Conservation (phyloP, 805 yeast species). For the Tetrapisispora taiwanensis region DNA sequence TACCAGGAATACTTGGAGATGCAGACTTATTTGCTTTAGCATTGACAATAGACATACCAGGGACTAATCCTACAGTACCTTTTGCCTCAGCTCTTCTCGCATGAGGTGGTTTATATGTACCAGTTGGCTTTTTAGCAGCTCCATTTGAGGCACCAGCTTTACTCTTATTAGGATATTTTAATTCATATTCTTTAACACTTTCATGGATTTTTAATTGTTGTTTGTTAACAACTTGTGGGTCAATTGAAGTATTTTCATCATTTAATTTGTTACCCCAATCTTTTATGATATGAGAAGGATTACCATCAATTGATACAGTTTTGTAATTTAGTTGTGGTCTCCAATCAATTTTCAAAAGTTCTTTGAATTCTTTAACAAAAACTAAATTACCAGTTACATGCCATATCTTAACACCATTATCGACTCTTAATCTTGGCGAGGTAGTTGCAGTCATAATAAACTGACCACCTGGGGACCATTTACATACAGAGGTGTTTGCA, state of each 20-base stretch:
- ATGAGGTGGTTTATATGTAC: constrained; percentile 96
- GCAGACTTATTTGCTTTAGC: constrained; percentile 22
- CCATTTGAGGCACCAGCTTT: constrained; percentile 9
- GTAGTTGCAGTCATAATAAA: constrained; percentile 92
- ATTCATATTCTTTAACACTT: constrained; percentile 50
- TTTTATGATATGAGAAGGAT: constrained; percentile 25
- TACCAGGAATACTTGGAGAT: constrained; percentile 34
- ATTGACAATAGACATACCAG: constrained; percentile 34
- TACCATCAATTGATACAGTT: neutral
- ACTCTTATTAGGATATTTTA: constrained; percentile 29
- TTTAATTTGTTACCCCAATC: constrained; percentile 9
- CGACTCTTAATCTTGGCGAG: constrained; percentile 92
- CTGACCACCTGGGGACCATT: constrained; percentile 97
- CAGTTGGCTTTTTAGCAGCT: constrained; percentile 50
- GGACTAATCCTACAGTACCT: constrained; percentile 31
- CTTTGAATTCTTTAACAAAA: constrained; percentile 69
- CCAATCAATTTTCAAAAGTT: constrained; percentile 78
- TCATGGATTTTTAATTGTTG: constrained; percentile 59
- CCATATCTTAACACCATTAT: constrained; percentile 91
- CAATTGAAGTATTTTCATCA: constrained; percentile 11
- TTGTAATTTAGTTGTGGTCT: constrained; percentile 36
- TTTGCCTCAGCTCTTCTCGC: constrained; percentile 49
- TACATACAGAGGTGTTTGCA: constrained; percentile 89
- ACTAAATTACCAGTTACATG: constrained; percentile 77
- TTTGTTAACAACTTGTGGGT: constrained; percentile 38